Base-by-base conservation (phyloP, 371 early-diverging fungal species). In the Rhizopus sp. region DNA sequence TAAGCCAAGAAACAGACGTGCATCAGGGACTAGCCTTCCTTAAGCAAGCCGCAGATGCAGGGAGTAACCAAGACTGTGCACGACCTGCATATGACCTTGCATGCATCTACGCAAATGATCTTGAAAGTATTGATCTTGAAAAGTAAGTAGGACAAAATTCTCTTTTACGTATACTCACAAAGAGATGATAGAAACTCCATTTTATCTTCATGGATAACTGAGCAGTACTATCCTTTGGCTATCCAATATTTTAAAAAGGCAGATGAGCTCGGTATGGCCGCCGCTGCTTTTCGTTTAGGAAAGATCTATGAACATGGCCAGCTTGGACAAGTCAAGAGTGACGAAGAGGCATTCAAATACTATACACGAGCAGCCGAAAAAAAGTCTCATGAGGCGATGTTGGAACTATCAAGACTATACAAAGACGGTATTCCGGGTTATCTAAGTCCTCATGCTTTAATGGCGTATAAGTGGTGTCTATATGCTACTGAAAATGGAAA, bases 381-480 rank as follows among this genome's bases (percentile, higher is more conserved):
- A 7, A 62, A 55, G 12, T 65, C 72, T 30, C 66, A 61, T 16
- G 47, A 55, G 1, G 68, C 78, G 17, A 78, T 75, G 78, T 37
- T 78, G 15, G 67, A 60, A 5, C 41, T 78, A 16, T 62, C 75
- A 15, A 48, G 57, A 37, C 29, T 72, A 10, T 75, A 72, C 46
- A 60, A 53, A 38, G 51, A 62, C 34, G 77, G 77, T 13, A 70
- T 73, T 4, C 53, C 58, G n/a, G 69, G 63, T 0, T 69, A 51
- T 33, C 32, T 70, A 1, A 54, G 46, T 1, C 57, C 70, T 16
- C 66, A 68, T 37, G 62, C 69, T 5, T 54, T 57, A 4, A 38
- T 63, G 8, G 76, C 79, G 0, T 68, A 63, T 52, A 65, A 68
- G 37, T 78, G 79, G 79, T 78, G 79, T 40, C 53, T 63, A 9